Evolutionary conservation across 1,284 basidiomycete genomes (phyloP), one percentile per base, ranked within the genome.

Genomic region (Cutaneotrichosporon cyanovorans): DNA sequence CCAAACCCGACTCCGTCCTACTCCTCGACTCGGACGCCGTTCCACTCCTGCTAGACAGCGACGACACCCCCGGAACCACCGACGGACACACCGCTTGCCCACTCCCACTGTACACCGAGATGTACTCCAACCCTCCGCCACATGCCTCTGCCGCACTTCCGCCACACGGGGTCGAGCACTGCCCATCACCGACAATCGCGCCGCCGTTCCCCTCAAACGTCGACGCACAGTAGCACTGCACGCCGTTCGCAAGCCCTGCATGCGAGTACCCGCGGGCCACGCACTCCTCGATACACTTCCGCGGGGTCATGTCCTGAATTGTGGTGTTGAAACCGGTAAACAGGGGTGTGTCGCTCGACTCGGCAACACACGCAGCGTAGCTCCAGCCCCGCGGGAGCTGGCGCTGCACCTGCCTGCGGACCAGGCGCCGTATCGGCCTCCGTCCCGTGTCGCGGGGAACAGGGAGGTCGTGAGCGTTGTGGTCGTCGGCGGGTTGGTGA

Each of bases 191-290:
- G 15, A 53, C 46, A 9, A 45, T 15, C 5, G 40, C 40, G 20
- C 66, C 67, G 37, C 62, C 67, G 14, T 33, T 48, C 0, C 65
- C 65, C 12, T 30, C 40, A 16, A 63, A 58, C 7, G 22, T 31
- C 53, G 63, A 50, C 16, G 53, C 66, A 40, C 70, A 72, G 52
- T 64, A 71, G 49, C 70, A 71, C 61, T 68, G 66, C 28, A 64
- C 61, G 18, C 56, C 59, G 45, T 60, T 67, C 49, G 73, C 66
- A 4, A 59, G 58, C 23, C 69, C 73, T 8, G 68, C 69, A 32
- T 60, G 46, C 1, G 50, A 46, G 59, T 58, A 73, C 2, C 68
- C 69, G 37, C 60, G 53, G 38, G 55, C 58, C 30, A 56, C 49
- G 53, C 71, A 73, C 42, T 62, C 56, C 30, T 50, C 59, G 36